Conservation (phyloP, 306 rosid species). For the Astragalus glycyphyllos region DNA sequence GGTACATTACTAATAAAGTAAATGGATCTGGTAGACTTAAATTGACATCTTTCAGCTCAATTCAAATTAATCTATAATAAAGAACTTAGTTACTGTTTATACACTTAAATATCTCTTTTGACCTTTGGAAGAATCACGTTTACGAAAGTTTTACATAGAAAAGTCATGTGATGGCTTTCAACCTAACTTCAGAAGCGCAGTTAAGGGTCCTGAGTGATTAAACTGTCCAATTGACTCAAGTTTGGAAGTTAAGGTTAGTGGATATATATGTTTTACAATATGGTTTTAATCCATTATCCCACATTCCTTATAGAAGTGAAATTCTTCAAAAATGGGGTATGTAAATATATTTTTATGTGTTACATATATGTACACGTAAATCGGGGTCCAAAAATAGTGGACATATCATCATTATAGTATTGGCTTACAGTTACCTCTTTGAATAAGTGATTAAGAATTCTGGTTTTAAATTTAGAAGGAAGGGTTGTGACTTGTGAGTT, state of each 20-base stretch:
- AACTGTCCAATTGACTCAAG: neutral
- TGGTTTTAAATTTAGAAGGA: too few relatives aligned
- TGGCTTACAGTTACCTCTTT: neutral
- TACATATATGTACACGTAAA: too few relatives aligned
- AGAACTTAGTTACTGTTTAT: slow-evolving; percentile 34
- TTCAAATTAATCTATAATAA: neutral
- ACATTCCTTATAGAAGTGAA: too few relatives aligned
- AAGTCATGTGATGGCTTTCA: slow-evolving; percentile 45
- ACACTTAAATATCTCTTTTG: slow-evolving; percentile 26
- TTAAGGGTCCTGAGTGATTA: neutral
- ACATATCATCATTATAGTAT: too few relatives aligned
- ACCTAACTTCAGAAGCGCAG: slow-evolving; percentile 43
- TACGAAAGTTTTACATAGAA: neutral
- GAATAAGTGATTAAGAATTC: slow-evolving; percentile 9
- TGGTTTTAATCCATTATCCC: slow-evolving; percentile 8
- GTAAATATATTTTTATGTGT: too few relatives aligned
- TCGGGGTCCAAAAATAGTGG: neutral
- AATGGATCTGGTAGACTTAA: slow-evolving; percentile 21
- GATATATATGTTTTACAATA: slow-evolving; percentile 7
- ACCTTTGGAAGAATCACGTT: slow-evolving; percentile 30
- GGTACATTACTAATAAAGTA: neutral
- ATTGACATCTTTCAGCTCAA: slow-evolving; percentile 27
- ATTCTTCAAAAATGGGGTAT: too few relatives aligned
- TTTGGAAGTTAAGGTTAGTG: slow-evolving; percentile 12
- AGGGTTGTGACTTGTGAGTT: too few relatives aligned